These are phyloP conservation scores for Tephrocybe sp. DNA, from an alignment of 768 basidiomycete species.

Conservation along the genomic window DNA sequence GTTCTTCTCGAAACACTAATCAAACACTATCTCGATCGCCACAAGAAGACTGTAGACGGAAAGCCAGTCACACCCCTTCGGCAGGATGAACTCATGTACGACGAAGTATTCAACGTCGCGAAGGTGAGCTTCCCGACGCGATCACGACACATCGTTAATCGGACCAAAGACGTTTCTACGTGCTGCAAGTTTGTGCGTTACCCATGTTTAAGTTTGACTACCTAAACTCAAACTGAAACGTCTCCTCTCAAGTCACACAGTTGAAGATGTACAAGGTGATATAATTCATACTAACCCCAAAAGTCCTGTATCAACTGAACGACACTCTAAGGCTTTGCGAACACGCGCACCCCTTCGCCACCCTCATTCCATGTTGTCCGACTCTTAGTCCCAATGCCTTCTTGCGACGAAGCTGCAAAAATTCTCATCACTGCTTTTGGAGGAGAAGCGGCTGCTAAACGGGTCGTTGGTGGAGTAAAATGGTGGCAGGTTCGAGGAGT, in stretches of 20 bases:
- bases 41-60: conserved; percentile 43
- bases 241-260: conserved; percentile 62
- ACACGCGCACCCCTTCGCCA: conserved; percentile 80
- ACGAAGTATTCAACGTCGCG: conserved; percentile 74
- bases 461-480: conserved; percentile 83
- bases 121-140: conserved; percentile 48
- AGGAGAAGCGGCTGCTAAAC: conserved; percentile 72
- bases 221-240: neutral
- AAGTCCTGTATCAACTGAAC: neutral
- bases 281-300: neutral
- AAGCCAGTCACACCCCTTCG: conserved; percentile 48
- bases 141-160: conserved; percentile 1
- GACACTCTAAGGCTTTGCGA: conserved; percentile 56
- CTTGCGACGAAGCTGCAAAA: conserved; percentile 73
- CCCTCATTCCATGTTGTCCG: conserved; percentile 80
- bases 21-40: conserved; percentile 79
- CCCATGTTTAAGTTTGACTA: neutral
- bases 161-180: conserved; percentile 69
- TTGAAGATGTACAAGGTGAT: conserved; percentile 76
- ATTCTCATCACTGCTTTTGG: conserved; percentile 78
- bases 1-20: conserved; percentile 76
- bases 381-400: conserved; percentile 69
- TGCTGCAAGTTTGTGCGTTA: conserved; percentile 57
- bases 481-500: conserved; percentile 98
- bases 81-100: conserved; percentile 78